Base-by-base conservation (phyloP, 2,329 filamentous ascomycete species). In the Fusarium caatingaense region DNA sequence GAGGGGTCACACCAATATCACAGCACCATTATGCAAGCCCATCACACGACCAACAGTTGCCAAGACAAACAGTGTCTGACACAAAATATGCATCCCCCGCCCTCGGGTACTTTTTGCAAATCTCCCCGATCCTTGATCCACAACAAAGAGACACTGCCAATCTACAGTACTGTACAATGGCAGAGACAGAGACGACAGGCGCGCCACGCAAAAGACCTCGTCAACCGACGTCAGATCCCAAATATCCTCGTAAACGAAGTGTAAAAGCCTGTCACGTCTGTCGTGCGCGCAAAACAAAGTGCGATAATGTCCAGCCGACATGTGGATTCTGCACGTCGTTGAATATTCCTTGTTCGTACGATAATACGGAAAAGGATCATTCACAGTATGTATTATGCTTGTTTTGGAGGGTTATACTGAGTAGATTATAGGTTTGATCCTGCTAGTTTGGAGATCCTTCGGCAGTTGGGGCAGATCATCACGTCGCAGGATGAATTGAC, bases 211-310 rank as follows among this genome's bases (percentile, higher is more conserved):
- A 74, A 45, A 62, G 71, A 11, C 25, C 71, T 42, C 57, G 60
- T 15, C 64, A 64, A 41, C 55, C 64, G 8, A 18, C 60, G 9
- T 71, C 72, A 8, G 74, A 75, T 51, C 28, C 62, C 6, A 65
- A 66, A 11, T 76, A 75, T 46, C 74, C 74, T 13, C 66, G 79
- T 15, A 80, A 79, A 60, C 72, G 79, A 21, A 79, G 78, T 30
- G 66, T 79, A 10, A 76, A 72, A 25, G 79, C 79, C 6, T 81
- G 79, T 32, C 75, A 79, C 57, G 76, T 78, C 3, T 81, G 79
- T 70, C 77, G 79, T 3, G 74, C 75, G 8, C 68, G 79, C 12
- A 78, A 79, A 64, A 80, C 78, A 23, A 81, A 80, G 54, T 81
- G 79, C 65, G 79, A 81, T 58, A 81, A 80, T 56, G 73, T 74